Conservation (phyloP, 305 asterid species). For the Plantago coronopus region DNA sequence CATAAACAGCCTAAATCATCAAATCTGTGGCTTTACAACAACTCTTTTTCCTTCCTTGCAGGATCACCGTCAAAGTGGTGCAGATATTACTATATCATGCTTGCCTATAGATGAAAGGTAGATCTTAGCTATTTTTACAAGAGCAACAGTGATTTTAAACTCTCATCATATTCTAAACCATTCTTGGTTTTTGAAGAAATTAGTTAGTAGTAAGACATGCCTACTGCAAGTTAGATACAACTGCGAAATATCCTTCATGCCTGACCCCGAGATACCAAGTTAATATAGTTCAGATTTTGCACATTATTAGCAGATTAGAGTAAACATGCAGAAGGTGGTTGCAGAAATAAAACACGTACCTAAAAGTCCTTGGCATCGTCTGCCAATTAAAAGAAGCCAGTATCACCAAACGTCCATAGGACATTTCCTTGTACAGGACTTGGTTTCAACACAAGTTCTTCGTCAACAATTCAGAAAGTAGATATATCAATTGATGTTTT, state of each 20-base stretch:
- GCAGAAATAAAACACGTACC: background rate
- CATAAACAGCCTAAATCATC: slow-evolving; percentile 7
- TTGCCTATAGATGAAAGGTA: slow-evolving; percentile 87
- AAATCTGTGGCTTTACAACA: slow-evolving; percentile 18
- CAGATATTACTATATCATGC: slow-evolving; percentile 81
- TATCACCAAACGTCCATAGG: too few species aligned
- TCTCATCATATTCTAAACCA: background rate
- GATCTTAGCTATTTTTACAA: background rate
- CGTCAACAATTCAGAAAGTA: background rate
- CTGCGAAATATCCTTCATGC: background rate
- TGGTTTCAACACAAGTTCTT: background rate
- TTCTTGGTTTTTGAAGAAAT: background rate
- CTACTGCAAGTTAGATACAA: background rate
- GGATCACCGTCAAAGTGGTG: slow-evolving; percentile 89
- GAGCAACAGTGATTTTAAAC: background rate
- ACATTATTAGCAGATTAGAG: background rate
- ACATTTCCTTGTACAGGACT: slow-evolving; percentile 4
- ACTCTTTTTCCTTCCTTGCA: slow-evolving; percentile 33
- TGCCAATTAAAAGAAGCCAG: too few species aligned
- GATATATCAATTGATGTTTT: background rate
- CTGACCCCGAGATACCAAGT: background rate
- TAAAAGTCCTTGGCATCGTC: background rate
- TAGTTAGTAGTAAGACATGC: background rate
- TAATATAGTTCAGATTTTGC: background rate
- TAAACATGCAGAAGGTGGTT: background rate